Evolutionary conservation across 148 eudicot genomes (phyloP), one percentile per base, ranked within the genome.

Genomic region (Agrostemma githago): DNA sequence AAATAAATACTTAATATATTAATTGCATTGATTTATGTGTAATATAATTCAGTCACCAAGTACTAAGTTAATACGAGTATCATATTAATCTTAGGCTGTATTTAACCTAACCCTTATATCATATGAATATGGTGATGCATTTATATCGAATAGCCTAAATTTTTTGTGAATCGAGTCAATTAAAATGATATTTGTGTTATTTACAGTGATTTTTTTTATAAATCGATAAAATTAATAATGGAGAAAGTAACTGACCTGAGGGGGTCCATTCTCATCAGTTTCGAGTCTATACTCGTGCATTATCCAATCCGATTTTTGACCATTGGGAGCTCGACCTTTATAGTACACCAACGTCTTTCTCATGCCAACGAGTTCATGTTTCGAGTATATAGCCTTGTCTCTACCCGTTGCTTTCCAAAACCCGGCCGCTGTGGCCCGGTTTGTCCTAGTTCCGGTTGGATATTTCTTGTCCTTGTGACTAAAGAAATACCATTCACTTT

Each of bases 381-480:
- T 92, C 2, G 87, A 89, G 72, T 88, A 88, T 62, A 92, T 92
- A 15, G 97, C 90, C 82, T 92, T 92, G 69, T 92, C 97, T 58
- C 97, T 80, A 20, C 95, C 97, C 0, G 97, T 92, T 79, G 97
- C 95, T 70, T 92, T 92, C 97, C 97, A 92, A 74, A 92, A 92
- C 62, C 97, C 97, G 17, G 92, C 95, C 61, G 84, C 69, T 9
- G 97, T 92, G 43, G 97, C 97, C 76, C 97, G 76, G 78, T 92
- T 92, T 6, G 97, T 92, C 3, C 98, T 85, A 12, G 96, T 89
- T 11, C 97, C 97, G 0, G 96, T 92, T 1, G 97, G 97, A 75
- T 92, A 92, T 66, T 92, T 92, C 84, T 90, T 92, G 66, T 92
- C 97, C 67, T 92, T 92, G 80, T 92, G 96, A 84, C 97, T 92